phyloP scores from a whole-genome alignment of 1,284 basidiomycete genomes.

The Moniliophthora roreri region DNA sequence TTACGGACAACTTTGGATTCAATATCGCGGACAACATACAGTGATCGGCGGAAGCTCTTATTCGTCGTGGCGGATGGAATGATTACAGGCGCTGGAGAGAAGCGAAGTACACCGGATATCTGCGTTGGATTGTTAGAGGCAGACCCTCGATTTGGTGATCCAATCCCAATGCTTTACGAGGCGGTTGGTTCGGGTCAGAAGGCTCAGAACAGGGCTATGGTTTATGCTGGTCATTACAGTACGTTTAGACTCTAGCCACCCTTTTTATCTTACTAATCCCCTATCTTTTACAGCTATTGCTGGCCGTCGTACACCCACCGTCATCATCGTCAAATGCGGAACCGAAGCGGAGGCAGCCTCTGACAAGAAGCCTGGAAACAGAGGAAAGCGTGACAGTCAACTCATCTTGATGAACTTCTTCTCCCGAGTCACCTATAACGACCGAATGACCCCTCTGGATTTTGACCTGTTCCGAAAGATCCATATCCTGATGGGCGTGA shows the following conservation, averaged over 20 bases:
- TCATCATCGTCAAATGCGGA: conserved; percentile 97
- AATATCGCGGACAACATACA: conserved; percentile 88
- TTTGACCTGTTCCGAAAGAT: conserved; percentile 98
- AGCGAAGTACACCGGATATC: conserved; percentile 93
- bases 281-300: conserved; percentile 53
- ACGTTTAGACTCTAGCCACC: conserved; percentile 32
- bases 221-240: conserved; percentile 99
- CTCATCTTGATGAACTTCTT: conserved; percentile 99
- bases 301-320: conserved; percentile 91
- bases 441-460: conserved; percentile 96
- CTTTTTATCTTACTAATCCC: conserved; percentile 6
- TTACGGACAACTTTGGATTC: conserved; percentile 91
- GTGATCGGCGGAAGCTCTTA: conserved; percentile 88
- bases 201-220: conserved; percentile 93
- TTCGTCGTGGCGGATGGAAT: conserved; percentile 98
- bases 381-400: conserved; percentile 98
- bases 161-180: conserved; percentile 92
- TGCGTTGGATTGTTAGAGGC: conserved; percentile 92
- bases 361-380: conserved; percentile 95
- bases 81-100: conserved; percentile 97
- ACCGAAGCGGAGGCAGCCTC: conserved; percentile 77
- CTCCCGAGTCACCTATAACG: conserved; percentile 98
- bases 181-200: conserved; percentile 91
- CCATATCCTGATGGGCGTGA: conserved; percentile 97
- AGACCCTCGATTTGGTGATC: conserved; percentile 95